These are phyloP conservation scores for Parasarocladium wereldwijsianum DNA, from an alignment of 2,329 filamentous ascomycete genomes.

Conservation along the genomic window DNA sequence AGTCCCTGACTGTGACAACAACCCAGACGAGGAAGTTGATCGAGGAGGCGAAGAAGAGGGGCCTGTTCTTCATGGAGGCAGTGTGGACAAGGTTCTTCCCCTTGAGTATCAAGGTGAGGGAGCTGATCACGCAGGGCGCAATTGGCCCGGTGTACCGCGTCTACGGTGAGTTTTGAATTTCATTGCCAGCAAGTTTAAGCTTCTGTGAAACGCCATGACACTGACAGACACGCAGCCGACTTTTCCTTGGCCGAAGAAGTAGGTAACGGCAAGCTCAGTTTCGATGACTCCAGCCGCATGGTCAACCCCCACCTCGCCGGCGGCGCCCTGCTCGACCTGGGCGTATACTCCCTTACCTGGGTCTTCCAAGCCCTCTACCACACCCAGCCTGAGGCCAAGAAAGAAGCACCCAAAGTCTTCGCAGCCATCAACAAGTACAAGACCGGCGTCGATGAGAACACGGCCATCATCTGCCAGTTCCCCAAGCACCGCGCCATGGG, in stretches of 20 bases:
- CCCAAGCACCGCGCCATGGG: conserved; percentile 54
- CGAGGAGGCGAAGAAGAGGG: conserved; percentile 57
- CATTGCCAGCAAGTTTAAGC: not conserved
- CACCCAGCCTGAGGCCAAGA: conserved; percentile 51
- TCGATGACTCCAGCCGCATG: conserved; percentile 55
- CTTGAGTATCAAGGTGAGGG: conserved; percentile 58
- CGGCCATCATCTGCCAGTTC: conserved; percentile 66
- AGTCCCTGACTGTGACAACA: conserved; percentile 76
- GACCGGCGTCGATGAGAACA: conserved; percentile 64
- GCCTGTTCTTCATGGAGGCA: conserved; percentile 68
- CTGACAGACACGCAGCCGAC: conserved; percentile 34
- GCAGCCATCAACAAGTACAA: conserved; percentile 58
- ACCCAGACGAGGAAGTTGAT: conserved; percentile 59
- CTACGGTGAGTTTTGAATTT: conserved; percentile 23
- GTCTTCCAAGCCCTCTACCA: conserved; percentile 82
- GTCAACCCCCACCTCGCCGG: conserved; percentile 72
- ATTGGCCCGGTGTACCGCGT: conserved; percentile 49
- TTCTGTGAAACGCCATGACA: conserved; percentile 5
- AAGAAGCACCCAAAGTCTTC: conserved; percentile 53
- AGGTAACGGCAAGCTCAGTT: conserved; percentile 40
- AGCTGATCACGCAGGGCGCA: conserved; percentile 40
- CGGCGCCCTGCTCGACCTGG: conserved; percentile 69
- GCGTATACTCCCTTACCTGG: conserved; percentile 83
- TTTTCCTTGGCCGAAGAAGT: conserved; percentile 45
- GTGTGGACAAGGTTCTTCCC: conserved; percentile 89